Evolutionary conservation across 345 rosid genomes (phyloP).

Genomic region (Gossypium thurberi): DNA sequence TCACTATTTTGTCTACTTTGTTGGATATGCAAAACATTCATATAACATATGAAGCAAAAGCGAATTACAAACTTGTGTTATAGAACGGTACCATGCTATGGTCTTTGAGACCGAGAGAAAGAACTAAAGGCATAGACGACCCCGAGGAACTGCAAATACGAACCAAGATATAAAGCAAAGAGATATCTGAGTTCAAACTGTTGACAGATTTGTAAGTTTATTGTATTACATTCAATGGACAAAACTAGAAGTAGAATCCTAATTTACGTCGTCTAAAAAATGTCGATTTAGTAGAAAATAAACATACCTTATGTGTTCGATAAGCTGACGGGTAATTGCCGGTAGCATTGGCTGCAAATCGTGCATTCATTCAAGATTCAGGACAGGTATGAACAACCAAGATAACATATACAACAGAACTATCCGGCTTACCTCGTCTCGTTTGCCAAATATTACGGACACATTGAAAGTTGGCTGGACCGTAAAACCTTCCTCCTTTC

Average conservation of each 20-base stretch:
- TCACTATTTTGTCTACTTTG: neutral
- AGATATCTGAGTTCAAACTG: neutral
- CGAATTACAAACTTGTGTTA: neutral
- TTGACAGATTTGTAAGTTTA: neutral
- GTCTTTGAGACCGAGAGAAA: slow-evolving; percentile 87
- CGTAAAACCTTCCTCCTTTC: slow-evolving; percentile 88
- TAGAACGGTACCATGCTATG: slow-evolving; percentile 55
- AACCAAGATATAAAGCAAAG: neutral
- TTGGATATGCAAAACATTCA: neutral
- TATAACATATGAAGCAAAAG: neutral
- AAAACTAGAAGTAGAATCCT: neutral
- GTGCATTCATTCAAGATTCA: slow-evolving; percentile 14
- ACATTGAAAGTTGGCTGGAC: slow-evolving; percentile 68
- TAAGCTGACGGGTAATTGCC: slow-evolving; percentile 77
- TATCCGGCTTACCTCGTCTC: slow-evolving; percentile 60
- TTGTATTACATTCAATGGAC: neutral
- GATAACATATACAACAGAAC: neutral
- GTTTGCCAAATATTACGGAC: slow-evolving; percentile 82
- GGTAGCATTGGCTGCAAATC: slow-evolving; percentile 64
- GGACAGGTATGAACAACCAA: slow-evolving; percentile 6
- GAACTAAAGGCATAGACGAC: slow-evolving; percentile 59
- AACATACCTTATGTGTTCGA: slow-evolving; percentile 73
- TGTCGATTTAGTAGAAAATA: neutral
- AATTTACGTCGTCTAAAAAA: neutral
- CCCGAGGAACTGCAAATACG: slow-evolving; percentile 40